Evolutionary conservation across 139 green algal species (phyloP).

Genomic region (Spirogloea muscicola): DNA sequence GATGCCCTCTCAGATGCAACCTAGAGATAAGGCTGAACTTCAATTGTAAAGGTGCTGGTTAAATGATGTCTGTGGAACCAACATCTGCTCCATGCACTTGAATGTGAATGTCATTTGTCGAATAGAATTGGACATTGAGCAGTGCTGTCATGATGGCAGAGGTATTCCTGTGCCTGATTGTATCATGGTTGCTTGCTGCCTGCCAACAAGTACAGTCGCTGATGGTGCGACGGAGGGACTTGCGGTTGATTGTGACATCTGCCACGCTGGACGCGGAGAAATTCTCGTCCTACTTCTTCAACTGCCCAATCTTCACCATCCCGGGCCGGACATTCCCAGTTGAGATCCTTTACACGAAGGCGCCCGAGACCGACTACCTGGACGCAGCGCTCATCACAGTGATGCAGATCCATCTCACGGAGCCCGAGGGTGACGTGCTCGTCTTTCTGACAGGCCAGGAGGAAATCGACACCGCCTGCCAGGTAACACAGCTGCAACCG

Average conservation of each 20-base stretch:
- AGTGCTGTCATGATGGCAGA: too few species aligned
- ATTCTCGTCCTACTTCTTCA: conserved; percentile 92
- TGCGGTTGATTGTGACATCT: conserved; percentile 86
- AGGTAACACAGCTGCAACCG: too few species aligned
- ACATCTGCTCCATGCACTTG: too few species aligned
- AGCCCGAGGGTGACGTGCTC: conserved; percentile 80
- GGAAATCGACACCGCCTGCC: conserved; percentile 31
- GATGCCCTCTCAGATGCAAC: too few species aligned
- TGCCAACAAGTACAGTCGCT: too few species aligned
- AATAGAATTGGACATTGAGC: too few species aligned
- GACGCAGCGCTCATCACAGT: conserved; percentile 93
- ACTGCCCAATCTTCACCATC: conserved; percentile 87
- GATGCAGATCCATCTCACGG: conserved; percentile 87
- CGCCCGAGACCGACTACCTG: conserved; percentile 87
- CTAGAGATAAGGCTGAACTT: too few species aligned
- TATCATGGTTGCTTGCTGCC: too few species aligned
- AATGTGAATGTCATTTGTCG: too few species aligned
- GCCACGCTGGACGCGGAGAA: conserved; percentile 95
- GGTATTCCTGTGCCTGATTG: too few species aligned
- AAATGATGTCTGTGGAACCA: too few species aligned
- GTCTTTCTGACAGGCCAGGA: conserved; percentile 83
- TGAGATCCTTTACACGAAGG: conserved; percentile 74
- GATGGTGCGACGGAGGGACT: conserved; percentile 77
- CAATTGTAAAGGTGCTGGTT: too few species aligned
- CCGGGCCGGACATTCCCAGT: conserved; percentile 78